Evolutionary conservation across 306 rosid genomes (phyloP), one percentile per base, ranked within the genome.

Genomic region (Quercus rubra): DNA sequence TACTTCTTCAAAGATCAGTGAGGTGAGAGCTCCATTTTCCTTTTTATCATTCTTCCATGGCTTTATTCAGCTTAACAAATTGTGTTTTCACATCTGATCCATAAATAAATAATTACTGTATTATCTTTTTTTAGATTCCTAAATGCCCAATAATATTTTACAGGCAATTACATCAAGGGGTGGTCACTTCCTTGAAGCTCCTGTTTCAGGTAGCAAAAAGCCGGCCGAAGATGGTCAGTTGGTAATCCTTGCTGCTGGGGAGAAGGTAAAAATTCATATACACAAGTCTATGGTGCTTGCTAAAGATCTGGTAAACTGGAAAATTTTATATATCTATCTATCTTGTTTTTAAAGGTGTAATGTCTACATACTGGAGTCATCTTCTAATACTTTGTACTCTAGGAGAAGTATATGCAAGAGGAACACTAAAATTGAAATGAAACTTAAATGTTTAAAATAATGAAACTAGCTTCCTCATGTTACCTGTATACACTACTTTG

Each of bases 201-300:
- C 98, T 77, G 98, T 94, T 86, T 94, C 98, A 35, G 98, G 98
- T 74, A 91, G 97, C 90, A 94, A 94, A 91, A 94, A 94, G 87
- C 98, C 98, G 2, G 98, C 98, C 68, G 98, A 94, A 91, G 98
- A 94, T 80, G 98, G 98, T 71, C 98, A 94, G 61, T 85, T 94
- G 23, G 84, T 94, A 28, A 88, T 94, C 82, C 97, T 94, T 58
- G 87, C 97, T 54, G 98, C 98, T 35, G 98, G 98, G 25, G 84
- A 88, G 78, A 80, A 92, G 97, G 93, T 91, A 83, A 77, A 21
- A 77, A 21, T 73, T 71, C 61, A 72, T 64, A 13, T 64, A 13
- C 14, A 14, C 8, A 28, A 6, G 28, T 43, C 13, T 67, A 46
- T 30, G 70, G 17, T 64, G 70, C 20, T 64, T 33, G 71, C 51